Evolutionary conservation across 1,284 basidiomycete genomes (phyloP).

Genomic region (Melampsora occidentalis): DNA sequence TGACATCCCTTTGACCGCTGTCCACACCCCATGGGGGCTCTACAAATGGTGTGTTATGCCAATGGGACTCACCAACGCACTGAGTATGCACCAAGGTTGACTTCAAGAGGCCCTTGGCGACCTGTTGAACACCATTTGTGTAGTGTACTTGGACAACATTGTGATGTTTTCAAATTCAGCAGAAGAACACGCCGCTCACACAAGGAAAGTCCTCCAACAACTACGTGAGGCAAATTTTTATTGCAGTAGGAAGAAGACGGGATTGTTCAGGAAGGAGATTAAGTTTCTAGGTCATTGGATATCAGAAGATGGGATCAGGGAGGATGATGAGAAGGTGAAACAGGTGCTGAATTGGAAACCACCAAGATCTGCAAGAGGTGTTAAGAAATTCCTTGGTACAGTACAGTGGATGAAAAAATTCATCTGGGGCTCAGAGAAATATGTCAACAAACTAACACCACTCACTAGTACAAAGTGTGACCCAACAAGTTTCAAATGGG

Average conservation of each 20-base stretch:
- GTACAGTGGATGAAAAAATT: too few species aligned
- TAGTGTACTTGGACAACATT: slow-evolving; percentile 59
- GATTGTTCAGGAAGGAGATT: slow-evolving; percentile 51
- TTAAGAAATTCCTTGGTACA: slow-evolving; percentile 54
- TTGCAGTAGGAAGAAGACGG: slow-evolving; percentile 26
- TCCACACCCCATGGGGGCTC: slow-evolving; percentile 55
- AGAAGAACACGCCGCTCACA: slow-evolving; percentile 52
- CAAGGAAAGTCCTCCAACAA: too few species aligned
- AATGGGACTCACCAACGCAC: slow-evolving; percentile 55
- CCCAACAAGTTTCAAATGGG: too few species aligned
- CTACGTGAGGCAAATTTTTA: neutral
- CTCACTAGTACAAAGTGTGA: too few species aligned
- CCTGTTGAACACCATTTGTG: slow-evolving; percentile 55
- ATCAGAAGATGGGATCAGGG: slow-evolving; percentile 51
- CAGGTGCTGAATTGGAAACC: slow-evolving; percentile 54
- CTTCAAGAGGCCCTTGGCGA: slow-evolving; percentile 44
- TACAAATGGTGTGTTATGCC: slow-evolving; percentile 59
- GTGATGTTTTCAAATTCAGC: slow-evolving; percentile 56
- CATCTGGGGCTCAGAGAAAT: too few species aligned
- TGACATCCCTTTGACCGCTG: slow-evolving; percentile 54
- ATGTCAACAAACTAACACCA: too few species aligned
- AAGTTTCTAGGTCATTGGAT: slow-evolving; percentile 55
- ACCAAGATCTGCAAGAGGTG: slow-evolving; percentile 51
- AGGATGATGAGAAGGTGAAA: slow-evolving; percentile 53
- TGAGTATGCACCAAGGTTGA: slow-evolving; percentile 52